A percentile compares a stretch with the other conserved stretches of the same genome.
These are phyloP conservation scores for Wallacemonas sp. DNA, from an alignment of 208 protist genomes.

Conservation along the genomic window DNA sequence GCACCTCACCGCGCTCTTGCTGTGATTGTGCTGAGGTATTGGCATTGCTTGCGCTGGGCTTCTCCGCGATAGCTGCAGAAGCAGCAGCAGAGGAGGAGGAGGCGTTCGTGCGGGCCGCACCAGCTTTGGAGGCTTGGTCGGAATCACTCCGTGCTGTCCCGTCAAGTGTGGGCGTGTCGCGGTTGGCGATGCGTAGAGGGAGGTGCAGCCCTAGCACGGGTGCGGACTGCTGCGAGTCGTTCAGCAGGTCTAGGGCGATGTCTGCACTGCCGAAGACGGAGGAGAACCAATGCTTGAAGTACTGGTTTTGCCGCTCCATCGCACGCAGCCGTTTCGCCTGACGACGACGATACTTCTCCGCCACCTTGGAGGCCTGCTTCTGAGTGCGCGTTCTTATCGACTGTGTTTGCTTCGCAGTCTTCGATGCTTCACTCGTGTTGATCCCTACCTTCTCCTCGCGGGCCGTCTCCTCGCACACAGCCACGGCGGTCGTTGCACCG, in stretches of 20 bases:
- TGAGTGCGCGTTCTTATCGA: too few relatives aligned
- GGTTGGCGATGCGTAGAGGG: neutral
- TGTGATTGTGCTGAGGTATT: neutral
- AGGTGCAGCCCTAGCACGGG: constrained; percentile 1
- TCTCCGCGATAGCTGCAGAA: neutral
- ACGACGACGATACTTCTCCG: constrained; percentile 2
- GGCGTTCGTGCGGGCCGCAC: too few relatives aligned
- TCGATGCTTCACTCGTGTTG: too few relatives aligned
- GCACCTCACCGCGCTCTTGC: neutral
- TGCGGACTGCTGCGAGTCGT: neutral
- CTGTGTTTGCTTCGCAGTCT: too few relatives aligned
- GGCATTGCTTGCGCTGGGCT: neutral
- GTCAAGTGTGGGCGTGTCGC: too few relatives aligned
- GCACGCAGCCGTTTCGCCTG: constrained; percentile 1
- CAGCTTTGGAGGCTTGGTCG: too few relatives aligned
- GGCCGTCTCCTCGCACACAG: neutral
- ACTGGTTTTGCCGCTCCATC: constrained; percentile 13
- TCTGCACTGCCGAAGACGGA: constrained; percentile 9
- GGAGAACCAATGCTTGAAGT: constrained; percentile 11
- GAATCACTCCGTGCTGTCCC: too few relatives aligned
- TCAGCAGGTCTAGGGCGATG: constrained; percentile 2
- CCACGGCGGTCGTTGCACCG: neutral
- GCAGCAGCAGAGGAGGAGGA: too few relatives aligned
- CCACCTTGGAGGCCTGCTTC: neutral
- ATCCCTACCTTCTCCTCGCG: neutral